These are phyloP conservation scores for Gossypium stocksii DNA, from an alignment of 345 rosid genomes.

Conservation along the genomic window DNA sequence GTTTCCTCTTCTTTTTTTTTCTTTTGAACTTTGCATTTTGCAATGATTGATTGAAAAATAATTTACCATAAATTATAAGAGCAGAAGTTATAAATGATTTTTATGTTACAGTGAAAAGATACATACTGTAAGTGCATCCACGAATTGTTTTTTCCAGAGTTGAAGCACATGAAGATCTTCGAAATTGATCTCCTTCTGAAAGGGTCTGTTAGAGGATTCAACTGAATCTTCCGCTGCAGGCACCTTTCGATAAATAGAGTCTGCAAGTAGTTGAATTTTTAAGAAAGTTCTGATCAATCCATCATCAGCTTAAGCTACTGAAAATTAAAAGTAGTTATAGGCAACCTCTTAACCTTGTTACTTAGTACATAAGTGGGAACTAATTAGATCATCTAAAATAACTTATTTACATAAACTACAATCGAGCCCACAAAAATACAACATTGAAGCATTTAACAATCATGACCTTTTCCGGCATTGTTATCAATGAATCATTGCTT, in stretches of 20 bases:
- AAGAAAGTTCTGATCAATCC: neutral
- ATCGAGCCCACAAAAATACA: neutral
- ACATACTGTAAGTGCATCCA: conserved; percentile 62
- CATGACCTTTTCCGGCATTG: neutral
- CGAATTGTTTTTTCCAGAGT: conserved; percentile 74
- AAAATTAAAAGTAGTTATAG: neutral
- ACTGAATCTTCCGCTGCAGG: conserved; percentile 33
- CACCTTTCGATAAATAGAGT: conserved; percentile 42
- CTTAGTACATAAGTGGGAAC: neutral
- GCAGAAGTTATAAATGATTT: neutral
- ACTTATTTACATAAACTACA: neutral
- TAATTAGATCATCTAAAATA: neutral
- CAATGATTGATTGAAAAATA: neutral
- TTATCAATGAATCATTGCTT: neutral
- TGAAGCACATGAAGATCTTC: conserved; percentile 31
- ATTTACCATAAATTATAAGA: conserved; percentile 12
- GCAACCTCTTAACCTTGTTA: neutral
- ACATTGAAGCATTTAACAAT: neutral
- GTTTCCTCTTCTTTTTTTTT: neutral
- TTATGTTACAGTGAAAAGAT: neutral
- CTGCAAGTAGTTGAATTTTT: conserved; percentile 31
- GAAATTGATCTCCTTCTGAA: conserved; percentile 23
- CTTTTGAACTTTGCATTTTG: neutral
- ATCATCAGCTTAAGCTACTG: neutral
- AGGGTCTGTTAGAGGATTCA: conserved; percentile 35